Conservation (phyloP, 805 yeast genomes). For the Cyberlindnera maritima region DNA sequence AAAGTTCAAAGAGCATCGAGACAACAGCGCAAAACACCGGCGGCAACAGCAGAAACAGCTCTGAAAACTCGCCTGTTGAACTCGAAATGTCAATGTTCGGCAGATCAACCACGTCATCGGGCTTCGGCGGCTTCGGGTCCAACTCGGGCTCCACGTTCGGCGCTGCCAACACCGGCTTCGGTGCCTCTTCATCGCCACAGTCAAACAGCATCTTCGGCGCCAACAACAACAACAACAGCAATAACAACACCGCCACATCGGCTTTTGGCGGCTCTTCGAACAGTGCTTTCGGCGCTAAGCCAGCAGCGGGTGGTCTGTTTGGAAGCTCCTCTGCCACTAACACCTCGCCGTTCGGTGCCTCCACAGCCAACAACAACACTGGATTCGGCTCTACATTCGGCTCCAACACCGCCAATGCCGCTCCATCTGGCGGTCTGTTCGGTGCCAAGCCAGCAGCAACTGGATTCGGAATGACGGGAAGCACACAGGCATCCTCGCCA, state of each 20-base stretch:
- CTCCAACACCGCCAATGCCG: constrained; percentile 23
- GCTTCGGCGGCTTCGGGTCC: constrained; percentile 35
- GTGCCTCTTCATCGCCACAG: constrained; percentile 26
- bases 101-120: constrained; percentile 23
- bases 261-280: constrained; percentile 26
- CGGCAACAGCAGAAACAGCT: neutral
- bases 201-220: constrained; percentile 39
- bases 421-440: constrained; percentile 36
- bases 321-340: constrained; percentile 25
- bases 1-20: neutral
- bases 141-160: constrained; percentile 31
- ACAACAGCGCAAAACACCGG: neutral
- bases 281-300: constrained; percentile 27
- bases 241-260: constrained; percentile 27
- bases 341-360: constrained; percentile 30
- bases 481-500: constrained; percentile 35
- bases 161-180: constrained; percentile 22
- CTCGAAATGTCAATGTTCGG: constrained; percentile 26
- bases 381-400: constrained; percentile 38
- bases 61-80: neutral
- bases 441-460: constrained; percentile 34
- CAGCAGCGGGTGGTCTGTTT: constrained; percentile 22
- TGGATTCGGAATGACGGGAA: constrained; percentile 22
- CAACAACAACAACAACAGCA: constrained; percentile 26
- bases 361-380: constrained; percentile 29